Base-by-base conservation (phyloP, 2,329 filamentous ascomycete genomes). In the Aschersonia sp. region DNA sequence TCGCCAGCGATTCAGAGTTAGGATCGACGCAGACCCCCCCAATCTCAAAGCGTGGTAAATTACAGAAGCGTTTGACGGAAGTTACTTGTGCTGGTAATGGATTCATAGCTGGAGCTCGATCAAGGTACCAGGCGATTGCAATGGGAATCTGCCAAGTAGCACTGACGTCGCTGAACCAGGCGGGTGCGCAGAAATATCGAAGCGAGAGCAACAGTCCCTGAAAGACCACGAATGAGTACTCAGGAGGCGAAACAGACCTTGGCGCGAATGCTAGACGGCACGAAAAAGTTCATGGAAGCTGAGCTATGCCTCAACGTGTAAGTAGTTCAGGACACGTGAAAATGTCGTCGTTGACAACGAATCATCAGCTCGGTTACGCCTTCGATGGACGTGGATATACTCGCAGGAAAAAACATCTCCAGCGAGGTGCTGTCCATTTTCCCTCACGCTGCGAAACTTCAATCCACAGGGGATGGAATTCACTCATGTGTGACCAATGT, bases 181-280 rank as follows among this genome's bases (percentile, higher is more conserved):
- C 22, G 22, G 22, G 22, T 22, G 22, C 22, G 22, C 39, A 45
- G 41, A 41, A 44, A 10, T 11, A 22, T 10, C 4, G 14, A 29
- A 6, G 22, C 6, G 7, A 22, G 12, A 22, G 11, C 35, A 35
- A 30, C 14, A 14, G 42, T 22, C 12, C n/a, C 32, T 12, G 45
- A 45, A 29, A 35, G 29, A 30, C 41, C n/a, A 11, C 39, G 32
- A 32, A 37, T 41, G 14, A 49, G n/a, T 40, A 39, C 40, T 7
- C 30, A 45, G 5, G 42, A 49, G 22, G 49, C 45, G 5, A 51
- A 45, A 46, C 47, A 40, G 29, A 31, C 37, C 31, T 12, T 51
- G 8, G n/a, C 45, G 30, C 39, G 14, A 31, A 29, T 35, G 12
- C 47, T 43, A 14, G 32, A 31, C 8, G 47, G 47, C 14, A 12